Conservation (phyloP, 208 protist species). For the Phytomonas francai region DNA sequence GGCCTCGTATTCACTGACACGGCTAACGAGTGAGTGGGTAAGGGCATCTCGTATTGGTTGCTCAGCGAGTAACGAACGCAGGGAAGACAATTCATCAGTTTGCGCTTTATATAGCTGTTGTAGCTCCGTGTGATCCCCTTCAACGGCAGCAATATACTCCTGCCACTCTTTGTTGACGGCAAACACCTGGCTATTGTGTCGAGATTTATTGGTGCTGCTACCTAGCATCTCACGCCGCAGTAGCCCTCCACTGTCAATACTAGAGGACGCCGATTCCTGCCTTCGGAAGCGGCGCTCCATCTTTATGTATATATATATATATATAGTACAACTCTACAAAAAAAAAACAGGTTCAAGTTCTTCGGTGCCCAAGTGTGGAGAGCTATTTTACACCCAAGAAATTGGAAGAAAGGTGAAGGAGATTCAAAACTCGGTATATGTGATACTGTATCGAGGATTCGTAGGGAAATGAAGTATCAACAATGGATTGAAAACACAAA, state of each 20-base stretch:
- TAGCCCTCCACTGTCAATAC: slow-evolving; percentile 4
- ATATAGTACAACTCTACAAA: neutral
- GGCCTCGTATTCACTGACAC: slow-evolving; percentile 8
- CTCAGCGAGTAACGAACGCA: neutral
- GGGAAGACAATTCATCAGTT: neutral
- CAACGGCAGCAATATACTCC: neutral
- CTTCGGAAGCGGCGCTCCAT: slow-evolving; percentile 7
- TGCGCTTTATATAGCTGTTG: neutral
- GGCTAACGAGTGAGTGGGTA: neutral
- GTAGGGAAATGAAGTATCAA: neutral
- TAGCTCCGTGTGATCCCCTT: neutral
- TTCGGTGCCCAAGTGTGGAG: neutral
- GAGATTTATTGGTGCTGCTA: neutral
- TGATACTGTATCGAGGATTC: neutral
- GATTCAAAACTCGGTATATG: neutral
- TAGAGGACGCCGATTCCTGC: slow-evolving; percentile 11
- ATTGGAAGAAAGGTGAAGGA: neutral
- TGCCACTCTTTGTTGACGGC: neutral
- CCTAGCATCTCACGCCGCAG: neutral
- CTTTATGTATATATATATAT: neutral
- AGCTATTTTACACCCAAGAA: neutral
- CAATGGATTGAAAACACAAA: neutral
- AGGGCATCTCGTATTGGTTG: neutral
- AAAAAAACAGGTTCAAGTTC: neutral
- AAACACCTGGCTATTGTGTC: neutral